Evolutionary conservation across 208 protist genomes (phyloP), one percentile per base, ranked within the genome.

Genomic region (Trypanosoma platydactyli): DNA sequence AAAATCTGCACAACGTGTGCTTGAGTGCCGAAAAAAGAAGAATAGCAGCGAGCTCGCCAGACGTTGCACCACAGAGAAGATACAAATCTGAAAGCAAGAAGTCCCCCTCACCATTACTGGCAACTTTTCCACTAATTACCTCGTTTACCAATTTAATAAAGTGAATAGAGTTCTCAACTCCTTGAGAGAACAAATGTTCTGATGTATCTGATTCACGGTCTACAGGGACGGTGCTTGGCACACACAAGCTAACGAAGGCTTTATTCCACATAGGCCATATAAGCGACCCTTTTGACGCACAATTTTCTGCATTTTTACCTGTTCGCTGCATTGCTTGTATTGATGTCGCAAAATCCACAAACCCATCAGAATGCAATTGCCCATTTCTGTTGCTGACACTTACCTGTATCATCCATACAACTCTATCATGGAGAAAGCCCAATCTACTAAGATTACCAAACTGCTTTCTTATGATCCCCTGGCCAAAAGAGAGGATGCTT

Each of bases 21-120:
- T 64, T 74, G 12, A 74, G 42, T 25, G 60, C 52, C 4, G 40
- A 50, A 63, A 74, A 74, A 29, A 74, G 20, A 52, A 45, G 57
- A 50, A 68, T 60, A 15, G 61, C 60, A n/a, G 68, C 68, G 62
- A 64, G 58, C 33, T 74, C 68, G 7, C 60, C 60, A 64, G 52
- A 51, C 0, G 68, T 64, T 54, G 42, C 67, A 65, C 52, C 27
- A 53, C 51, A 73, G 51, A 73, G 45, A 54, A 54, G 3, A 57
- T 65, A 38, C 6, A 59, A 54, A 22, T 73, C 52, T 44, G 9
- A 16, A n/a, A 45, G n/a, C 35, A 38, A 9, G 33, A 3, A 38
- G 33, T 38, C 33, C 6, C 29, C 16, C 6, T 18, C 16, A 25
- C 16, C 46, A 5, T 3, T 12, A n/a, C 57, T 27, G 22, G 3